Evolutionary conservation across 164 flowering plant genomes (phyloP).

Genomic region (Hamamelis virginiana): DNA sequence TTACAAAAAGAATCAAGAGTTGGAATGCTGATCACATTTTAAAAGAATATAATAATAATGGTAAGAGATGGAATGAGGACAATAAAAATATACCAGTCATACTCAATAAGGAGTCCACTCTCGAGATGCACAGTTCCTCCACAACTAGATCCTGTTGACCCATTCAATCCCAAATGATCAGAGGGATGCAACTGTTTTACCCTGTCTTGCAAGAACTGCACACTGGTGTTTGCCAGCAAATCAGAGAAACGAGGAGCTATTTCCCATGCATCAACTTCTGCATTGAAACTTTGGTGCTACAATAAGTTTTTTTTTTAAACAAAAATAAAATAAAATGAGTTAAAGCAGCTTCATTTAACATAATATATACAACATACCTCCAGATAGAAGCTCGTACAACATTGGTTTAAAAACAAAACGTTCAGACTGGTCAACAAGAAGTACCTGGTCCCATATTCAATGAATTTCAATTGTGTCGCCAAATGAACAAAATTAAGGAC

Average conservation of each 20-base stretch:
- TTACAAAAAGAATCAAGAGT: background rate
- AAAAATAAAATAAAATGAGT: too few species aligned
- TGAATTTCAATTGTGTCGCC: conserved; percentile 1
- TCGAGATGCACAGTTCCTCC: conserved; percentile 86
- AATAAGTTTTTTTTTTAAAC: conserved; percentile 6
- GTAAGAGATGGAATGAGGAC: background rate
- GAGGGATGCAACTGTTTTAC: conserved; percentile 64
- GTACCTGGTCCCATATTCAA: conserved; percentile 51
- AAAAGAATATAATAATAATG: background rate
- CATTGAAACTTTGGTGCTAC: conserved; percentile 18
- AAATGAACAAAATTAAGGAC: background rate
- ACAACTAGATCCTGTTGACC: conserved; percentile 32
- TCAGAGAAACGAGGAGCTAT: conserved; percentile 95
- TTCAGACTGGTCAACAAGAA: conserved; percentile 91
- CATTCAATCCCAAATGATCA: conserved; percentile 51
- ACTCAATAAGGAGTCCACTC: conserved; percentile 81
- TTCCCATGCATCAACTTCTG: conserved; percentile 99
- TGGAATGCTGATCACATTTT: too few species aligned
- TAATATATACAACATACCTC: conserved; percentile 57
- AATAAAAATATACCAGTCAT: conserved; percentile 77
- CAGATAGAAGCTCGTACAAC: conserved; percentile 93
- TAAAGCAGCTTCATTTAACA: background rate
- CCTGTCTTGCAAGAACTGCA: conserved; percentile 76
- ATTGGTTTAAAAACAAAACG: conserved; percentile 95
- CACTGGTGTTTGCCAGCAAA: conserved; percentile 65